Percentiles rank a stretch among this genome's conserved stretches.
phyloP scores from a whole-genome alignment of 2,329 filamentous ascomycete genomes.

The Tolypocladium nubicola region DNA sequence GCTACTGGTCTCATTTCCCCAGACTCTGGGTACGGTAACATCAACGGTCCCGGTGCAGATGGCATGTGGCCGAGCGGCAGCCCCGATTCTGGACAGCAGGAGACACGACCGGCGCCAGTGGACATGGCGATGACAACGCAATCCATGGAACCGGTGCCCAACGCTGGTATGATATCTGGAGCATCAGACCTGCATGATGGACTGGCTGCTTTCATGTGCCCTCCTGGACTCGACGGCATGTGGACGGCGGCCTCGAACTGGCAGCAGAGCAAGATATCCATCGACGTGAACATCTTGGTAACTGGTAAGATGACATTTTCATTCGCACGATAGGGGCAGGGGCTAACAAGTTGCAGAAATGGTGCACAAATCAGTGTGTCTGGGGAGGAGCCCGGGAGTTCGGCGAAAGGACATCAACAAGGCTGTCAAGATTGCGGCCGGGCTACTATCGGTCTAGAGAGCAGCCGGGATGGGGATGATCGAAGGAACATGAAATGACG shows the following conservation, averaged over 20 bases:
- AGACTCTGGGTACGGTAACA: slow-evolving; percentile 2
- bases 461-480: neutral
- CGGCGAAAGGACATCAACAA: slow-evolving; percentile 25
- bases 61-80: slow-evolving; percentile 2
- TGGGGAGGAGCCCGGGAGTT: slow-evolving; percentile 27
- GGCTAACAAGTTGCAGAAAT: slow-evolving; percentile 19
- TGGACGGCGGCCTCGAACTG: slow-evolving; percentile 9
- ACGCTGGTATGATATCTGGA: neutral
- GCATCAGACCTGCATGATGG: neutral
- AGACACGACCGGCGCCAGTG: neutral
- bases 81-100: neutral
- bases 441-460: neutral
- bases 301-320: slow-evolving; percentile 16
- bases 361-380: slow-evolving; percentile 21
- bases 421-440: slow-evolving; percentile 18
- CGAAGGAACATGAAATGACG: neutral
- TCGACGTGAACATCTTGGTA: slow-evolving; percentile 23
- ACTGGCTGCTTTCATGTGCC: slow-evolving; percentile 2
- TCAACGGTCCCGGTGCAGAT: neutral
- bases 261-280: slow-evolving; percentile 20
- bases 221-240: slow-evolving; percentile 1
- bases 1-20: neutral
- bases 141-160: neutral
- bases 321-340: neutral
- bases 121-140: neutral